A percentile compares a stretch with the other conserved stretches of the same genome.
These are phyloP conservation scores for Bauhinia variegata DNA, from an alignment of 306 rosid species.

Conservation along the genomic window DNA sequence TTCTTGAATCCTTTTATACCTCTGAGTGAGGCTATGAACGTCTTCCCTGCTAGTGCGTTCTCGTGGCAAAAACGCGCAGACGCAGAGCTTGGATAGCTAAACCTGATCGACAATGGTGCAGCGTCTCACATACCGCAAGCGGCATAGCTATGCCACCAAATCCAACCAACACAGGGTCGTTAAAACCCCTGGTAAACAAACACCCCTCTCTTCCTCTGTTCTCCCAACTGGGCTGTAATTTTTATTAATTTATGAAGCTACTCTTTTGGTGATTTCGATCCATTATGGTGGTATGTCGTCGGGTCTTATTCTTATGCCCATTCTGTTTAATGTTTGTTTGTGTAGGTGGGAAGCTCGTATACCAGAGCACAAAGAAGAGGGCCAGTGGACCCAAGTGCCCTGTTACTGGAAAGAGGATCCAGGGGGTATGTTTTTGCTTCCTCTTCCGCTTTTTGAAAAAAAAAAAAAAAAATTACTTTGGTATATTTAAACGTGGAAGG, in stretches of 20 bases:
- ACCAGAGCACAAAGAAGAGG: conserved; percentile 77
- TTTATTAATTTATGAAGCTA: not conserved
- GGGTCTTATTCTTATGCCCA: not conserved
- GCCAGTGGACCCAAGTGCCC: conserved; percentile 82
- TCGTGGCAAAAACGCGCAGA: not conserved
- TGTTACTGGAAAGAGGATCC: conserved; percentile 80
- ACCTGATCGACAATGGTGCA: conserved; percentile 60
- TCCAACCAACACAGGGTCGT: conserved; percentile 77
- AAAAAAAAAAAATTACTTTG: not conserved
- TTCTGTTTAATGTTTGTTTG: not conserved
- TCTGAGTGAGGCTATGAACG: not conserved
- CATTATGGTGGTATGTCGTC: not conserved
- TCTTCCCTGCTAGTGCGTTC: conserved; percentile 13
- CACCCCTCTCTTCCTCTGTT: too few relatives aligned
- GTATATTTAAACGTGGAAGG: not conserved
- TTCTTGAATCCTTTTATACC: not conserved
- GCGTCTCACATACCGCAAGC: conserved; percentile 70
- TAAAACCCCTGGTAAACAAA: conserved; percentile 71
- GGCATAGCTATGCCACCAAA: conserved; percentile 81
- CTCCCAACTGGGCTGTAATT: not conserved
- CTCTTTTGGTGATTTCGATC: not conserved
- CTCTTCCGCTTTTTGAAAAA: not conserved
- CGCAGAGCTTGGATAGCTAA: not conserved
- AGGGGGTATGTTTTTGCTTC: conserved; percentile 51
- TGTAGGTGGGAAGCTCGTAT: conserved; percentile 76